A percentile compares a stretch with the other conserved stretches of the same genome.
phyloP scores from a whole-genome alignment of 768 basidiomycete species.

The Multifurca ochricompacta region DNA sequence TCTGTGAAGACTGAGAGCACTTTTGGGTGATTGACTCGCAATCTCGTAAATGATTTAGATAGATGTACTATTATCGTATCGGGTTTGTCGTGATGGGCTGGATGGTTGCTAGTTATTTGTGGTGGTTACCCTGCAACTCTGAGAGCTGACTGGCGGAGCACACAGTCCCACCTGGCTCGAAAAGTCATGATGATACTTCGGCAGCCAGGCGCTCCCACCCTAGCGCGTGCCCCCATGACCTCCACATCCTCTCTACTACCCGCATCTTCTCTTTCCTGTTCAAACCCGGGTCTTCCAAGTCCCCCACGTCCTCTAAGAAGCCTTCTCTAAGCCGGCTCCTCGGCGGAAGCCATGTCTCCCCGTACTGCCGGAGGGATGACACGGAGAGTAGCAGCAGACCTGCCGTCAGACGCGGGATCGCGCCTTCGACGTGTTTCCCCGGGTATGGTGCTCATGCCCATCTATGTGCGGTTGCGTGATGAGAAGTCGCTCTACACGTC shows the following conservation, averaged over 20 bases:
- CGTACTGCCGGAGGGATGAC: conserved; percentile 58
- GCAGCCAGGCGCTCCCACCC: conserved; percentile 43
- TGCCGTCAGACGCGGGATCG: conserved; percentile 50
- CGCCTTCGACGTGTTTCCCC: conserved; percentile 20
- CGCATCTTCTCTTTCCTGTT: conserved; percentile 63
- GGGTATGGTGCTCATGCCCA: conserved; percentile 16
- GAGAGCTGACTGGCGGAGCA: too few relatives aligned
- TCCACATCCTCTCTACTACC: conserved; percentile 84
- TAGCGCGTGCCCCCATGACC: conserved; percentile 67
- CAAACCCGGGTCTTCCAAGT: conserved; percentile 70
- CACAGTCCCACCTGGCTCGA: too few relatives aligned
- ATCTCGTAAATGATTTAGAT: not conserved
- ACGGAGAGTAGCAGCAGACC: conserved; percentile 70
- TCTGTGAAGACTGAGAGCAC: conserved; percentile 42
- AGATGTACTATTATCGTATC: not conserved
- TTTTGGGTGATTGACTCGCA: conserved; percentile 5
- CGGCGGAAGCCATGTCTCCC: conserved; percentile 45
- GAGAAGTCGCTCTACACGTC: conserved; percentile 69
- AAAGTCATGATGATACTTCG: conserved; percentile 3
- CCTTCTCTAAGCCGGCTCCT: conserved; percentile 60
- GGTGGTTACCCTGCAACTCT: too few relatives aligned
- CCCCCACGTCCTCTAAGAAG: conserved; percentile 78
- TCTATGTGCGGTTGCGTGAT: conserved; percentile 37
- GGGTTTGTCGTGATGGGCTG: not conserved
- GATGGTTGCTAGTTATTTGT: too few relatives aligned